phyloP scores from a whole-genome alignment of 2,329 filamentous ascomycete species.

The Hansfordia pulvinata region DNA sequence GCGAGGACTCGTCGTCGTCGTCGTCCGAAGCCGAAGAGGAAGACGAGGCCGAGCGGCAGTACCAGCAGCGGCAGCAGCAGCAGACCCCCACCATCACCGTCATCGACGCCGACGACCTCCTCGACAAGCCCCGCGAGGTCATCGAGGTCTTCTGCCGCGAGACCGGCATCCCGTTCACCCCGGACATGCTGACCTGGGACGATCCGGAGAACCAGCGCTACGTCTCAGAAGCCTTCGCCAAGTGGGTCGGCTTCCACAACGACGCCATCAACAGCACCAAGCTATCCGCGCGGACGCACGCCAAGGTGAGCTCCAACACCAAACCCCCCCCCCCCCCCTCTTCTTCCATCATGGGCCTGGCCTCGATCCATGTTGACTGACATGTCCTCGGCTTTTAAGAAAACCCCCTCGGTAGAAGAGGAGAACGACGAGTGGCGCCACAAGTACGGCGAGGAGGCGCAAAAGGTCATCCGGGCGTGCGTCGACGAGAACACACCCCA shows the following conservation, averaged over 20 bases:
- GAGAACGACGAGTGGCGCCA: constrained; percentile 59
- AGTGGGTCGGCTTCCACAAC: constrained; percentile 95
- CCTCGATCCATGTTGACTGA: not conserved
- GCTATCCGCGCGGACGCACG: constrained; percentile 55
- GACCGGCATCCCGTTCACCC: constrained; percentile 62
- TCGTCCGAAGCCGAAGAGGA: no score
- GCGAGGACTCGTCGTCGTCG: no score
- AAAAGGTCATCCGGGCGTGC: constrained; percentile 54
- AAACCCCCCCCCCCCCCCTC: not conserved
- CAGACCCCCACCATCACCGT: constrained; percentile 58
- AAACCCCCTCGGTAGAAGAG: constrained; percentile 47
- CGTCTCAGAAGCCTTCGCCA: constrained; percentile 71
- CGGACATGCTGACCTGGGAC: constrained; percentile 76
- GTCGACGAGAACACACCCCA: constrained; percentile 60
- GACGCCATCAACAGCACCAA: constrained; percentile 77
- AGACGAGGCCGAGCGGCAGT: no score
- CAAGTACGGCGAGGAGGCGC: constrained; percentile 61
- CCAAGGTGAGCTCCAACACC: constrained; percentile 32
- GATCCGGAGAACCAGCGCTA: constrained; percentile 55
- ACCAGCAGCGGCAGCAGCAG: constrained; percentile 10
- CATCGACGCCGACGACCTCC: constrained; percentile 84
- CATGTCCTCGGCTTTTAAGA: constrained; percentile 23
- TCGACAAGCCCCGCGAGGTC: constrained; percentile 67
- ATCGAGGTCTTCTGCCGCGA: constrained; percentile 71
- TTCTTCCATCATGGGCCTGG: constrained; percentile 2